Base-by-base conservation (phyloP, 2,329 filamentous ascomycete genomes). In the Penicillium sp. region DNA sequence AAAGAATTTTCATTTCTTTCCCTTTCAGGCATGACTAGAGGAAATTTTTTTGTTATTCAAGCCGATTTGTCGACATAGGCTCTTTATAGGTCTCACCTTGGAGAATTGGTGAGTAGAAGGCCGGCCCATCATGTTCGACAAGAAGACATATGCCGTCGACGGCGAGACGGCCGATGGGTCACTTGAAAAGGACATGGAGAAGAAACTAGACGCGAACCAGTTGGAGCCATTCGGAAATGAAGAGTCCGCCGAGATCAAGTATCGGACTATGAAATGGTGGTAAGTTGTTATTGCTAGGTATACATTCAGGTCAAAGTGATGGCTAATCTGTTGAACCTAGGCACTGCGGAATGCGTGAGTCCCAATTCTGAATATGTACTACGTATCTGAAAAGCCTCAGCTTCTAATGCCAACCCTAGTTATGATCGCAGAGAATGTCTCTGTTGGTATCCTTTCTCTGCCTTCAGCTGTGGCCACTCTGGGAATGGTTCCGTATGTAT, bases 401-500 rank as follows among this genome's bases (percentile, higher is more conserved):
- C 13, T 16, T 42, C 50, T 60, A 47, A 59, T 41, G n/a, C 41
- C 22, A n/a, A 19, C 16, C 30, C 14, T 41, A 71, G 73, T 81
- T 47, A 81, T 82, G 76, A 74, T 82, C 25, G 79, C 79, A 4
- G 80, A 82, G 59, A 80, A 78, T 38, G 76, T 82, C 22, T 80
- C 78, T 7, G 71, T 82, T 1, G 80, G 80, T 16, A 77, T 82
- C 35, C 70, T 83, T 8, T 78, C 78, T 10, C 69, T 83, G 3
- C 80, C 80, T 2, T 72, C 75, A 35, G 77, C 76, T 2, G 70
- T 82, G 22, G 76, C 78, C 1, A 70, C 71, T 2, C 62, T 82
- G 33, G 80, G 80, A n/a, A 68, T 83, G 57, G 71, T 79, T 14
- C 77, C 79, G 71, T 73, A 65, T 55, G 71, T 65, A 31, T 37